Conservation (phyloP, 2,329 filamentous ascomycete genomes). For the Venturia oleaginea region DNA sequence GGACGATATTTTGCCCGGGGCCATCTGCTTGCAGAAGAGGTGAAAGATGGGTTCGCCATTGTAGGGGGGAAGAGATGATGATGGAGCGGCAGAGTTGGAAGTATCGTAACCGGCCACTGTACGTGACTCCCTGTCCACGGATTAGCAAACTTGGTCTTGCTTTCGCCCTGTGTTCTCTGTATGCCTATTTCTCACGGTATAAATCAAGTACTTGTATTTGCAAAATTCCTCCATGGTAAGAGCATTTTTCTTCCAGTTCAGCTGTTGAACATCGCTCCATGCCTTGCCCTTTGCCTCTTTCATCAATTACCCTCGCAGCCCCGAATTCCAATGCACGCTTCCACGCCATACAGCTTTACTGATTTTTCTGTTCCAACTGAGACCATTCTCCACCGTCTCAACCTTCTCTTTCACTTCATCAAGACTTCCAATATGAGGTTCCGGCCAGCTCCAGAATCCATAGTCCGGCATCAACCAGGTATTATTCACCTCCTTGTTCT, state of each 20-base stretch:
- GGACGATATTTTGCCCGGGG: constrained; percentile 41
- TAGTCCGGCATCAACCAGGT: constrained; percentile 20
- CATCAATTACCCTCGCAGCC: constrained; percentile 30
- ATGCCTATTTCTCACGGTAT: constrained; percentile 15
- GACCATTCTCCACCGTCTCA: constrained; percentile 22
- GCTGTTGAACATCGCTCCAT: constrained; percentile 38
- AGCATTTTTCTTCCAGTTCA: constrained; percentile 16
- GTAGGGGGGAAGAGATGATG: constrained; percentile 39
- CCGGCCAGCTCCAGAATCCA: constrained; percentile 18
- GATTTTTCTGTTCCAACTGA: constrained; percentile 27
- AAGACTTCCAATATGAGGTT: constrained; percentile 16
- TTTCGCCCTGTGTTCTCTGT: too few relatives aligned
- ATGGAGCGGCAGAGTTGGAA: constrained; percentile 32
- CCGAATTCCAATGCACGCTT: constrained; percentile 26
- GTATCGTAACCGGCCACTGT: constrained; percentile 26
- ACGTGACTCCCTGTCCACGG: constrained; percentile 18
- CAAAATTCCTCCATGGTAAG: neutral
- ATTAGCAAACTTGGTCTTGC: too few relatives aligned
- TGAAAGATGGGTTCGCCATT: constrained; percentile 41
- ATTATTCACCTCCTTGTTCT: constrained; percentile 12
- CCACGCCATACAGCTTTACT: constrained; percentile 43
- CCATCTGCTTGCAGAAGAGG: constrained; percentile 36
- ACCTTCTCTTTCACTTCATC: constrained; percentile 15
- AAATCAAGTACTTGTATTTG: constrained; percentile 17
- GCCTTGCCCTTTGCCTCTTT: constrained; percentile 29